phyloP scores from a whole-genome alignment of 2,329 filamentous ascomycete species.

The Spiromastix sp. region DNA sequence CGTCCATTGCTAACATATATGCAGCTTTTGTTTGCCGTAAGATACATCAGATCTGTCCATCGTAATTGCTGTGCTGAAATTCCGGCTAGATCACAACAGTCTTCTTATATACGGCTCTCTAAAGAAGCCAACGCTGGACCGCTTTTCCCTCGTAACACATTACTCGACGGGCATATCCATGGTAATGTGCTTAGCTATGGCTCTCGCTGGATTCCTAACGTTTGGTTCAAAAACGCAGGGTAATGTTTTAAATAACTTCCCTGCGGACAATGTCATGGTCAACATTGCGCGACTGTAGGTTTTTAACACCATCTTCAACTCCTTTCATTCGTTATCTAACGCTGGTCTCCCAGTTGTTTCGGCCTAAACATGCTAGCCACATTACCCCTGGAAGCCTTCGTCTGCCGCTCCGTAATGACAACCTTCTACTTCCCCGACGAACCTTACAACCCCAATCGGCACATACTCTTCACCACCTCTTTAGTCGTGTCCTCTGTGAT shows the following conservation, averaged over 20 bases:
- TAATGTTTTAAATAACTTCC: slow-evolving; percentile 98
- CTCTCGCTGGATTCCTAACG: slow-evolving; percentile 77
- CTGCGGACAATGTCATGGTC: slow-evolving; percentile 79
- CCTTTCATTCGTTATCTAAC: slow-evolving; percentile 1
- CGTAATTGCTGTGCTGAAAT: no score
- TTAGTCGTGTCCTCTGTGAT: slow-evolving; percentile 71
- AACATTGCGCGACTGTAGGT: slow-evolving; percentile 74
- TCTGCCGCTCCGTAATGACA: slow-evolving; percentile 92
- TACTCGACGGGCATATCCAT: slow-evolving; percentile 85
- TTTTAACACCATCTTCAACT: neutral
- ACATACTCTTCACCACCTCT: slow-evolving; percentile 74
- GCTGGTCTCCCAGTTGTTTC: slow-evolving; percentile 53
- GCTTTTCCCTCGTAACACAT: slow-evolving; percentile 87
- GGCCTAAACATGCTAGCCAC: slow-evolving; percentile 98
- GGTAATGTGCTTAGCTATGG: slow-evolving; percentile 83
- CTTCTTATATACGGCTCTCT: slow-evolving; percentile 95
- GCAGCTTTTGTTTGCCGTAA: slow-evolving; percentile 57
- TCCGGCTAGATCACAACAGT: slow-evolving; percentile 70
- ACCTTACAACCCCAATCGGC: slow-evolving; percentile 71
- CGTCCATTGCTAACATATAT: slow-evolving; percentile 22
- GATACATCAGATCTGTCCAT: slow-evolving; percentile 19
- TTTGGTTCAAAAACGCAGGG: slow-evolving; percentile 88
- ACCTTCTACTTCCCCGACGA: slow-evolving; percentile 66
- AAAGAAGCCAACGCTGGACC: slow-evolving; percentile 86
- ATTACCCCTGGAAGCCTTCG: slow-evolving; percentile 89